Conservation (phyloP, 345 rosid genomes). For the Sisymbrium irio region DNA sequence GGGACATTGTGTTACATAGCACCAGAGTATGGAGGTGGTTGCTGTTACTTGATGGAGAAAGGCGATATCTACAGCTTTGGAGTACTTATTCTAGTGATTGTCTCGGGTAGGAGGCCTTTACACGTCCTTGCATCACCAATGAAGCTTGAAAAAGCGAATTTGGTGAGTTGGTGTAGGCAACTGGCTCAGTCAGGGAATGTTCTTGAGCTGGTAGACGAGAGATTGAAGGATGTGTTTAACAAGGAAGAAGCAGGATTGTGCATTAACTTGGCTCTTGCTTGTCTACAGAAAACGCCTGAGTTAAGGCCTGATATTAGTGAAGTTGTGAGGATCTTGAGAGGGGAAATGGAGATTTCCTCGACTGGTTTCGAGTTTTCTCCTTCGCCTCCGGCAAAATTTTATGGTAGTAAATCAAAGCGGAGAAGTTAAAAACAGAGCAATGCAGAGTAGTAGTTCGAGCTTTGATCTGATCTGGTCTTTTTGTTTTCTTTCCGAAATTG, state of each 20-base stretch:
- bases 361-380: conserved; percentile 84
- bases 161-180: conserved; percentile 96
- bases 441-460: conserved; percentile 42
- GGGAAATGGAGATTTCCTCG: conserved; percentile 76
- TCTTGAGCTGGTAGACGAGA: conserved; percentile 88
- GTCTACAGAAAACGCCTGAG: conserved; percentile 92
- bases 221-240: conserved; percentile 59
- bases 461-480: conserved; percentile 23
- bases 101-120: conserved; percentile 92
- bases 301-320: conserved; percentile 81
- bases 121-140: conserved; percentile 93
- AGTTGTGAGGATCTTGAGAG: conserved; percentile 72
- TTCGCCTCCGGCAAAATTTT: conserved; percentile 71
- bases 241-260: conserved; percentile 85
- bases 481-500: not conserved
- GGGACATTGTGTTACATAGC: conserved; percentile 97
- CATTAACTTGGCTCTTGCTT: conserved; percentile 76
- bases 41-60: conserved; percentile 91
- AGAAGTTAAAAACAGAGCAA: conserved; percentile 41
- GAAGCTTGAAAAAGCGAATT: conserved; percentile 94
- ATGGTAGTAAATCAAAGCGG: conserved; percentile 51
- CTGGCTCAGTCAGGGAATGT: conserved; percentile 79
- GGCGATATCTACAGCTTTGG: conserved; percentile 96
- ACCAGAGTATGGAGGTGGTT: conserved; percentile 85
- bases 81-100: conserved; percentile 81